Percentiles rank a stretch among this genome's conserved stretches.
These are phyloP conservation scores for Oryza longistaminata DNA, from an alignment of 176 grass and related monocot genomes.

Conservation along the genomic window DNA sequence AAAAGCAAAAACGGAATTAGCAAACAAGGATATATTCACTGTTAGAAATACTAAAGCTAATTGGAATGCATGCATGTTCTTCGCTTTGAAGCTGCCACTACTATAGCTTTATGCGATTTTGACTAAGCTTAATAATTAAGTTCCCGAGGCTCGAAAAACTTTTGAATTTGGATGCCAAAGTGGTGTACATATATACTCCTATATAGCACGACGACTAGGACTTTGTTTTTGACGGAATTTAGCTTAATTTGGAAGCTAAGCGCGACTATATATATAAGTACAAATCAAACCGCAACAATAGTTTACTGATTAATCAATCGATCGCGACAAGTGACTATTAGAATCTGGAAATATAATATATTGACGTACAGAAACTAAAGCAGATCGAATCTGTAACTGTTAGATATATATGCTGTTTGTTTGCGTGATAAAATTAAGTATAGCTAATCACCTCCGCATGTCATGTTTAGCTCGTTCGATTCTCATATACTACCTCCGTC, in stretches of 20 bases:
- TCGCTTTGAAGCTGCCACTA: background rate
- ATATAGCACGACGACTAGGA: background rate
- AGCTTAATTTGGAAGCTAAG: background rate
- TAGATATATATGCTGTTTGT: no score
- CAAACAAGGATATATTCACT: background rate
- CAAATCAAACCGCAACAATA: background rate
- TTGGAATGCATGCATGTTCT: background rate
- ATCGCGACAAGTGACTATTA: background rate
- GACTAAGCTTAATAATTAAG: background rate
- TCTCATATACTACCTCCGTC: no score
- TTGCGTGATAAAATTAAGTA: no score
- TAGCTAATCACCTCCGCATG: no score
- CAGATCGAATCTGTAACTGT: background rate
- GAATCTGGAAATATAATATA: background rate
- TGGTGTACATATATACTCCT: background rate
- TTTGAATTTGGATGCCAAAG: background rate
- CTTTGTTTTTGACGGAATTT: background rate
- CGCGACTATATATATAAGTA: background rate
- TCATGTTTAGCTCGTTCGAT: no score
- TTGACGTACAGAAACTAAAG: background rate
- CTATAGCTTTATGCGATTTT: background rate
- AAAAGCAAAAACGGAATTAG: background rate
- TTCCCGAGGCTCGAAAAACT: background rate
- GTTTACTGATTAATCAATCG: background rate
- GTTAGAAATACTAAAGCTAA: background rate